Evolutionary conservation across 139 green algal genomes (phyloP).

Genomic region (Micromonas pusilla): DNA sequence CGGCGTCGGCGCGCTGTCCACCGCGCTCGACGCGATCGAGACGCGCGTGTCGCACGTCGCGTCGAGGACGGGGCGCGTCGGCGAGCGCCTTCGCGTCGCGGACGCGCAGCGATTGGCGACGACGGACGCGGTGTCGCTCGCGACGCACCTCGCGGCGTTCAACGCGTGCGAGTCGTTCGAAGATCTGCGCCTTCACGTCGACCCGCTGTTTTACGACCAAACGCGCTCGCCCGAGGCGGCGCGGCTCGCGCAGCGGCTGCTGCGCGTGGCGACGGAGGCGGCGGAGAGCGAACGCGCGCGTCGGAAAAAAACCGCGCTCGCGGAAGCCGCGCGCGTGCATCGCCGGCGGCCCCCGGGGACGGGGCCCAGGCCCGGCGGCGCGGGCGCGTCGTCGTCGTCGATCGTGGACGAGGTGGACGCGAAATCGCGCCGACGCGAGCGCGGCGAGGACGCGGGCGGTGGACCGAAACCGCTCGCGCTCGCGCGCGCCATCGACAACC

Average conservation of each 20-base stretch:
- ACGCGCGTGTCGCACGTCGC: background rate
- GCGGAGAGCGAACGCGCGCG: too few species aligned
- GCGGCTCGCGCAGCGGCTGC: background rate
- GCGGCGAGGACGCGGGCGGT: too few species aligned
- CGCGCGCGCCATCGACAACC: background rate
- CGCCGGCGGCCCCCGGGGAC: too few species aligned
- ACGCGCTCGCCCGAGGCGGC: background rate
- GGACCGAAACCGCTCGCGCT: background rate
- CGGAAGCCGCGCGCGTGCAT: too few species aligned
- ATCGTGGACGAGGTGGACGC: too few species aligned
- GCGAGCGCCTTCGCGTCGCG: background rate
- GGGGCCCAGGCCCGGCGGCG: too few species aligned
- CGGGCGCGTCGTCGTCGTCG: too few species aligned
- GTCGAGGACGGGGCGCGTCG: background rate
- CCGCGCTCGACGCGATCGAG: background rate
- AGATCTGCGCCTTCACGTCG: too few species aligned
- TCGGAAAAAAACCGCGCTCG: too few species aligned
- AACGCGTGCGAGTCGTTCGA: background rate
- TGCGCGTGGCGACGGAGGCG: too few species aligned
- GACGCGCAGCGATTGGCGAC: background rate
- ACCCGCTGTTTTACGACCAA: background rate
- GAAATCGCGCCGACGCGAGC: conserved; percentile 7
- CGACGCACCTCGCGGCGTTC: background rate
- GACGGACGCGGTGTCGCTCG: background rate
- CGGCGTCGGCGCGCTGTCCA: background rate